Evolutionary conservation across 108 stramenopile species (phyloP).

Genomic region (Skeletonema marinoi): DNA sequence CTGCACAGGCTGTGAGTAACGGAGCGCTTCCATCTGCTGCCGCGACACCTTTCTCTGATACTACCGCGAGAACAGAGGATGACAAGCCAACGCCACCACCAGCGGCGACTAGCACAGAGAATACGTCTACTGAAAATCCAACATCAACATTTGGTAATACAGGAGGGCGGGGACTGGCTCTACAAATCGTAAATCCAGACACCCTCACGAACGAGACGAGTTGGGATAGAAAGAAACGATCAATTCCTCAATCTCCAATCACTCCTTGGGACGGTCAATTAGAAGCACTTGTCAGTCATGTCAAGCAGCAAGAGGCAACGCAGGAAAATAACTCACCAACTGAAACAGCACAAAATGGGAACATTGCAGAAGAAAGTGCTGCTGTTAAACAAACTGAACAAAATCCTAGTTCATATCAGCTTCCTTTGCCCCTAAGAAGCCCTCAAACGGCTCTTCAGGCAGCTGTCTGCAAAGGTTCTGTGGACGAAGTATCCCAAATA

Average conservation of each 20-base stretch:
- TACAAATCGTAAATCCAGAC: slow-evolving; percentile 91
- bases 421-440: slow-evolving; percentile 21
- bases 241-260: slow-evolving; percentile 63
- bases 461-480: slow-evolving; percentile 75
- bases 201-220: slow-evolving; percentile 51
- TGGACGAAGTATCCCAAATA: slow-evolving; percentile 48
- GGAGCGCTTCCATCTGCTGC: not conserved
- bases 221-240: slow-evolving; percentile 19
- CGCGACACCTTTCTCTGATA: not conserved
- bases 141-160: not conserved
- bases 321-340: not conserved
- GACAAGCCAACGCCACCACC: slow-evolving; percentile 27
- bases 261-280: slow-evolving; percentile 91
- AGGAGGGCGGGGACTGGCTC: slow-evolving; percentile 46
- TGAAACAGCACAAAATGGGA: slow-evolving; percentile 26
- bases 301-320: slow-evolving; percentile 10
- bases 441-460: slow-evolving; percentile 62
- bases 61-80: slow-evolving; percentile 20
- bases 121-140: not conserved
- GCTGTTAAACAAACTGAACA: not conserved
- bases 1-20: not conserved
- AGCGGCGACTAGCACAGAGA: slow-evolving; percentile 4
- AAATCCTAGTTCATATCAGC: not conserved
- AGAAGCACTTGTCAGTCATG: slow-evolving; percentile 67
- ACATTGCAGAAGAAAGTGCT: not conserved